A percentile compares a stretch with the other conserved stretches of the same genome.
These are phyloP conservation scores for Rhizoctonia solani DNA, from an alignment of 1,284 basidiomycete genomes.

Conservation along the genomic window DNA sequence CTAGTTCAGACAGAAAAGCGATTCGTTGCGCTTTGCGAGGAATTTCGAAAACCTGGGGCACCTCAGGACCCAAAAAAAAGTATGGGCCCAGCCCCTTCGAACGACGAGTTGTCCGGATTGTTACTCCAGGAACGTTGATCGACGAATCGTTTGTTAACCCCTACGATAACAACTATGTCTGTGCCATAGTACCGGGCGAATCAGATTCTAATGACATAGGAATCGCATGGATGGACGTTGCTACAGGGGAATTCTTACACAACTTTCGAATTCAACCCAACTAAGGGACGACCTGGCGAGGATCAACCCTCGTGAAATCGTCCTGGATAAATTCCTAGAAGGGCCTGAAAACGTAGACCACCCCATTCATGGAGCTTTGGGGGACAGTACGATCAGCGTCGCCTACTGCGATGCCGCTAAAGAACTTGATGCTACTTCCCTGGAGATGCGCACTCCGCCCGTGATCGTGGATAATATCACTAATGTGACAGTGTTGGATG, in stretches of 20 bases:
- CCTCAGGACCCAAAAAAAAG: slow-evolving; percentile 13
- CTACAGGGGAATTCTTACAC: slow-evolving; percentile 91
- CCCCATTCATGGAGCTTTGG: slow-evolving; percentile 53
- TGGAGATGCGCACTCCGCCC: slow-evolving; percentile 35
- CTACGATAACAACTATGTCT: slow-evolving; percentile 85
- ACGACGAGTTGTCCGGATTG: slow-evolving; percentile 78
- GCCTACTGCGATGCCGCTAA: slow-evolving; percentile 36
- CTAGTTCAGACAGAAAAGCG: slow-evolving; percentile 80
- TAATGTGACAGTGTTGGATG: slow-evolving; percentile 33
- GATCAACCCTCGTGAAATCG: slow-evolving; percentile 80
- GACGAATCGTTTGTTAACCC: slow-evolving; percentile 86
- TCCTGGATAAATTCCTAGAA: slow-evolving; percentile 61
- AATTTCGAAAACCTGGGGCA: slow-evolving; percentile 60
- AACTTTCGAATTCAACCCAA: slow-evolving; percentile 56
- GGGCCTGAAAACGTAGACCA: slow-evolving; percentile 44
- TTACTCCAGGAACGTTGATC: slow-evolving; percentile 91
- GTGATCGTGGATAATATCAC: slow-evolving; percentile 20
- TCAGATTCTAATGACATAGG: slow-evolving; percentile 49
- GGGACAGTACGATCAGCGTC: slow-evolving; percentile 50
- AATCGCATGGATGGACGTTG: slow-evolving; percentile 93
- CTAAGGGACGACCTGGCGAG: slow-evolving; percentile 84
- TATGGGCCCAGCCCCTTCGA: slow-evolving; percentile 58
- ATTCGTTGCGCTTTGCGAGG: slow-evolving; percentile 91
- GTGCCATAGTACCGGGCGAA: slow-evolving; percentile 57
- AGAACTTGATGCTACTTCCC: slow-evolving; percentile 36